Evolutionary conservation across 1,284 basidiomycete species (phyloP), one percentile per base, ranked within the genome.

Genomic region (Exsudoporus floridanus): DNA sequence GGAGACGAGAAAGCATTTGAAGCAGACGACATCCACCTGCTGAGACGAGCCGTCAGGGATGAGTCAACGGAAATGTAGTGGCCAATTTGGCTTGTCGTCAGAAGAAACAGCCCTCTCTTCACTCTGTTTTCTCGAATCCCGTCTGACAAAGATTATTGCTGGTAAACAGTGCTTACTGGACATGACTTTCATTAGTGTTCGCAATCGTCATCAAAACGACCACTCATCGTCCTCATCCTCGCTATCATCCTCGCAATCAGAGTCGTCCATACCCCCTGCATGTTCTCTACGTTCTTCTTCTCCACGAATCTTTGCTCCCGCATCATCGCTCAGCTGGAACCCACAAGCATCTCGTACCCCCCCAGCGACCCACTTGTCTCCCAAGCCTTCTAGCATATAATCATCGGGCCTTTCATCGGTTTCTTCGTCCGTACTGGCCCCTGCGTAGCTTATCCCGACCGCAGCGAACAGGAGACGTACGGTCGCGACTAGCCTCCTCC

Each of bases 321-420:
- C 13, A 30, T 59, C 58, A 12, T n/a, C 33, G 1, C 19, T 36
- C 33, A 52, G 38, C 37, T 56, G 50, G 8, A 54, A 42, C 8
- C 51, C 55, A 35, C 50, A 57, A 9, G 55, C 59, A 7, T 37
- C 46, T n/a, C 51, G 42, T 39, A 60, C 47, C 23, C 58, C 51
- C 2, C 58, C 50, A 13, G 43, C 52, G 10, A 60, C 42, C 58
- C 49, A 57, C 10, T 23, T 46, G 27, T 59, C 58, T 1, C 36
- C 14, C 34, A 59, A 31, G 14, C 57, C 57, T 25, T 59, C 57
- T 10, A 59, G 38, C 33, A 49, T 46, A 13, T 13, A 49, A 3
- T 27, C 48, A 4, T 12, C 3, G 5, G 47, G 45, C 2, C 13
- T 1, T 2, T 18, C 9, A 42, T 59, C 54, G 6, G 5, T 1